These are phyloP conservation scores for Pseudoturritis turrita DNA, from an alignment of 345 rosid species.

Conservation along the genomic window DNA sequence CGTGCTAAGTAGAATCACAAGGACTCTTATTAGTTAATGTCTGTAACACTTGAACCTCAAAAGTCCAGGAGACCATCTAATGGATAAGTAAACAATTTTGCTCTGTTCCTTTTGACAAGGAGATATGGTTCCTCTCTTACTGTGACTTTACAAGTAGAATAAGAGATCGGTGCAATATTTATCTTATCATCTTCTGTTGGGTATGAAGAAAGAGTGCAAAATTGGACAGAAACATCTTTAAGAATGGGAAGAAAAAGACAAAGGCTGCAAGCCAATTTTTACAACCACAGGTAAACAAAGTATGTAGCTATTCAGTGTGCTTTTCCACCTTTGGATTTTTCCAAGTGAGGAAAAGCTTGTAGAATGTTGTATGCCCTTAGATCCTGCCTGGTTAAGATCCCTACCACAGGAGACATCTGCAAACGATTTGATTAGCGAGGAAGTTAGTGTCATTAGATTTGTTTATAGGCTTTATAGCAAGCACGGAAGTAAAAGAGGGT, in stretches of 20 bases:
- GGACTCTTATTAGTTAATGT: constrained; percentile 2
- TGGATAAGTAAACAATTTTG: constrained; percentile 23
- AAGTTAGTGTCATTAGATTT: constrained; percentile 9
- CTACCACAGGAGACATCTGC: constrained; percentile 65
- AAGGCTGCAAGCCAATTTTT: constrained; percentile 16
- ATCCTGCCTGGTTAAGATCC: constrained; percentile 87
- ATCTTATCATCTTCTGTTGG: constrained; percentile 11
- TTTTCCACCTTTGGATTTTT: constrained; percentile 40
- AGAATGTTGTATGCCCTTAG: constrained; percentile 65
- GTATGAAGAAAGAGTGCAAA: constrained; percentile 39
- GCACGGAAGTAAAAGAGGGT: neutral
- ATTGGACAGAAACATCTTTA: constrained; percentile 28
- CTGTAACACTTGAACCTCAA: constrained; percentile 16
- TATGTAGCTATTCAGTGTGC: constrained; percentile 11
- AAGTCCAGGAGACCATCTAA: neutral
- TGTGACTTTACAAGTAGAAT: constrained; percentile 9
- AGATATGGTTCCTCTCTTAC: neutral
- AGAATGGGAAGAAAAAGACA: constrained; percentile 12
- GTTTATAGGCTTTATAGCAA: neutral
- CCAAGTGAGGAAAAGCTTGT: constrained; percentile 67
- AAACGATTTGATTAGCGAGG: neutral
- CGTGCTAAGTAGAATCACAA: constrained; percentile 18
- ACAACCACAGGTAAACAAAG: constrained; percentile 20
- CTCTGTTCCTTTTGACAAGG: constrained; percentile 5
- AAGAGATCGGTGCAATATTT: constrained; percentile 3